Evolutionary conservation across 2,329 filamentous ascomycete species (phyloP).

Genomic region (Acrocalymma vagum): DNA sequence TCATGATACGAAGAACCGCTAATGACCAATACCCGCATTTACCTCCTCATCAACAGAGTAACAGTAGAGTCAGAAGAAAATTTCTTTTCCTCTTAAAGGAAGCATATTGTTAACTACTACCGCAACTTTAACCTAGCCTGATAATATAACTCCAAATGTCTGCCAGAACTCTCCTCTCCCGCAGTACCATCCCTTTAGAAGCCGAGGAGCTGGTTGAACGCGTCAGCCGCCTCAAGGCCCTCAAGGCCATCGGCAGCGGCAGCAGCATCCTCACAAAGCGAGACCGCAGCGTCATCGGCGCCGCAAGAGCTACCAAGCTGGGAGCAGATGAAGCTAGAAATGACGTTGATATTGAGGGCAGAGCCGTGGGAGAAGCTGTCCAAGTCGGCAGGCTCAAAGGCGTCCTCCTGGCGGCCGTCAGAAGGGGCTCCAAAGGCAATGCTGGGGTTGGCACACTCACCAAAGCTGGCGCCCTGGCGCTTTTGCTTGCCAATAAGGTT

Average conservation of each 20-base stretch:
- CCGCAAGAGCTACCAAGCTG: conserved; percentile 47
- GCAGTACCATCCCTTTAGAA: conserved; percentile 20
- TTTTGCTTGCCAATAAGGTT: no score
- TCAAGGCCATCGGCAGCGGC: conserved; percentile 24
- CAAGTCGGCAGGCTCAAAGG: conserved; percentile 55
- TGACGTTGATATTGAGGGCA: conserved; percentile 58
- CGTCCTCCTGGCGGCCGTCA: conserved; percentile 56
- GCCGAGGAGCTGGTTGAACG: conserved; percentile 38
- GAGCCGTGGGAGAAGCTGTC: conserved; percentile 62
- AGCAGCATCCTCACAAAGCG: conserved; percentile 28
- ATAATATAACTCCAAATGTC: no score
- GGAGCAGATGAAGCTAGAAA: conserved; percentile 59
- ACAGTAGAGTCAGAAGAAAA: no score
- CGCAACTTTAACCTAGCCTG: no score
- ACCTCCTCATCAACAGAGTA: no score
- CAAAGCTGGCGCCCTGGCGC: no score
- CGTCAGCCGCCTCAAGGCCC: conserved; percentile 36
- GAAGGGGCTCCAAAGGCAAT: conserved; percentile 60
- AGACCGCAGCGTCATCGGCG: conserved; percentile 26
- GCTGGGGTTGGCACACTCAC: conserved; percentile 61
- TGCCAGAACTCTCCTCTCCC: not conserved
- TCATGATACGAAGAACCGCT: no score
- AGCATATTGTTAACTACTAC: no score
- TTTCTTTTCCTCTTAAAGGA: no score
- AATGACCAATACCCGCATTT: no score